Evolutionary conservation across 2,329 filamentous ascomycete species (phyloP), one percentile per base, ranked within the genome.

Genomic region (Fusarium marasasianum): DNA sequence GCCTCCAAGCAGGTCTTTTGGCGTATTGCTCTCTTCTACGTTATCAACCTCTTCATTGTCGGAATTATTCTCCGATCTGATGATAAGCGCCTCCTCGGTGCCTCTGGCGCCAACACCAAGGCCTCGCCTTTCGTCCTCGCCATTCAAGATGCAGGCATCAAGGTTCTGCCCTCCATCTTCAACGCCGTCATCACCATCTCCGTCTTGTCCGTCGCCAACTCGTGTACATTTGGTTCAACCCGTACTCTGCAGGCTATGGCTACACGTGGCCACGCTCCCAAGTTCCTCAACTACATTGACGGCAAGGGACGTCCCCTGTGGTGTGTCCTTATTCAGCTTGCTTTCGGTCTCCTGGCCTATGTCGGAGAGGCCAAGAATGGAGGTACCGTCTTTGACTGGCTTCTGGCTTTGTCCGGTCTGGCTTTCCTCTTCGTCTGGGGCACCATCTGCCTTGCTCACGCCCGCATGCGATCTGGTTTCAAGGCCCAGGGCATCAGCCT

Each of bases 1-100:
- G 95, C 95, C 24, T 92, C 96, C 79, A 97, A 97, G 84, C 95
- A 97, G 81, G 94, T 98, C 31, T 98, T 98, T 82, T 98, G 95
- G 95, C 92, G 95, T 79, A 97, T 98, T 78, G 90, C 91, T 13
- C 87, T 97, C 68, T 98, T 98, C 85, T 98, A 98, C 84, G 87
- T 98, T 59, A 90, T 97, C 33, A 93, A 94, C 3, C 88, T 98
- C 14, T 91, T 91, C 26, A 86, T 98, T 4, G 90, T 98, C 57
- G 94, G 96, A 33, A 87, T 97, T 1, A 87, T 98, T 6, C 94
- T 98, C 0, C 93, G 92, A 0, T 94, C 92, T 80, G 84, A 89
- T 74, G 90, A 97, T 69, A 33, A 78, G 0, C 86, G 88, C 18
- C 91, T 98, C 1, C 84, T 94, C 26, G 83, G 84, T 20, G 86